These are phyloP conservation scores for Tolypocladium sp. DNA, from an alignment of 2,329 filamentous ascomycete species.

Conservation along the genomic window DNA sequence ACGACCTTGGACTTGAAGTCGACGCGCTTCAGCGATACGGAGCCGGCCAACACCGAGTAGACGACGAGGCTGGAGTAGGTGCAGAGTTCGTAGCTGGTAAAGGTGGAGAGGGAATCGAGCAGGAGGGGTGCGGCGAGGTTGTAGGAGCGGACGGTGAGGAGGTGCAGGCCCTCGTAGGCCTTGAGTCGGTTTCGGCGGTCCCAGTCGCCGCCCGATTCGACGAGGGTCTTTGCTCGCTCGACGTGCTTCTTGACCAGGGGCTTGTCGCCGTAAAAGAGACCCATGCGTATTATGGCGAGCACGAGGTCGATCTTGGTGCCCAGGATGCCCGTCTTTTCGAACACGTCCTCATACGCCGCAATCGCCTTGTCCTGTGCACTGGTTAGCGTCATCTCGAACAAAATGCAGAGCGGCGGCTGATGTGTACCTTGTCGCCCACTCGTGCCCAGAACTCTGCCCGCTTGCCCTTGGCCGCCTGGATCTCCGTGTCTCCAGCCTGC, in stretches of 20 bases:
- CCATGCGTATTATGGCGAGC: conserved; percentile 90
- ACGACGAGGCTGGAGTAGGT: conserved; percentile 91
- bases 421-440: conserved; percentile 81
- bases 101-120: conserved; percentile 93
- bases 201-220: conserved; percentile 96
- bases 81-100: conserved; percentile 97
- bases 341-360: conserved; percentile 81
- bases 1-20: conserved; percentile 99
- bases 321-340: conserved; percentile 94
- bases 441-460: conserved; percentile 92
- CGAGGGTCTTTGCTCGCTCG: conserved; percentile 78
- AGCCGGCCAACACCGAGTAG: conserved; percentile 91
- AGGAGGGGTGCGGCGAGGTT: conserved; percentile 82
- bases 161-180: conserved; percentile 92
- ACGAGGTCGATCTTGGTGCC: conserved; percentile 97
- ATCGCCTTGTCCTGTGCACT: conserved; percentile 76
- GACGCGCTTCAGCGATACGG: conserved; percentile 87
- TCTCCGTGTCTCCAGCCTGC: conserved; percentile 92
- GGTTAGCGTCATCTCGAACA: conserved; percentile 8
- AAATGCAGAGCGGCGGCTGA: neutral
- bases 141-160: conserved; percentile 88
- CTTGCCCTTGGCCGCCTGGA: conserved; percentile 87
- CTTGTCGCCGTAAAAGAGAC: conserved; percentile 93
- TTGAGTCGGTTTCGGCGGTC: conserved; percentile 96
- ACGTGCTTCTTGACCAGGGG: conserved; percentile 87